Percentiles rank a stretch among this genome's conserved stretches.
Conservation (phyloP, 305 asterid species). For the Fraxinus ornus region DNA sequence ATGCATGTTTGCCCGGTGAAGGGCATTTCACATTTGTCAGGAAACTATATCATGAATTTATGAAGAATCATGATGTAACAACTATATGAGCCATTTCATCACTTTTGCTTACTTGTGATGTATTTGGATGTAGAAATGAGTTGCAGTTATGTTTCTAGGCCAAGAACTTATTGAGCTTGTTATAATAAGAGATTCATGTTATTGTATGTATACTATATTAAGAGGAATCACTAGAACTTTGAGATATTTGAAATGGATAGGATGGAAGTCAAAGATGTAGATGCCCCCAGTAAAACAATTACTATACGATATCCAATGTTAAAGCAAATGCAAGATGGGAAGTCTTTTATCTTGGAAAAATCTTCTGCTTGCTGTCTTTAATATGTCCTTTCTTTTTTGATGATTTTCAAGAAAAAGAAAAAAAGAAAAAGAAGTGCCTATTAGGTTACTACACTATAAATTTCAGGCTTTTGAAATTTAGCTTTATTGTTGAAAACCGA, state of each 20-base stretch:
- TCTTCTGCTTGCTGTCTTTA: background rate
- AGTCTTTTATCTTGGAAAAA: background rate
- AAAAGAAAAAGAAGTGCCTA: no score
- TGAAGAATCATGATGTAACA: conserved; percentile 5
- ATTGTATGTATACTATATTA: conserved; percentile 6
- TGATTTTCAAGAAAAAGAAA: no score
- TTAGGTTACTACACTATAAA: background rate
- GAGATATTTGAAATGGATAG: background rate
- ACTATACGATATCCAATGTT: background rate
- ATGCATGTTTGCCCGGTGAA: background rate
- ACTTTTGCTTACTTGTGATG: background rate
- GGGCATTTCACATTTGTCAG: background rate
- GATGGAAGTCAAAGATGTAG: background rate
- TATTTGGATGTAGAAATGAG: background rate
- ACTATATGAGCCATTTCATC: conserved; percentile 8
- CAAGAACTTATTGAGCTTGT: conserved; percentile 3
- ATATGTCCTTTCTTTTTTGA: no score
- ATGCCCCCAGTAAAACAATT: background rate
- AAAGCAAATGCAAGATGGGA: background rate
- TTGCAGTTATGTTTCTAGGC: background rate
- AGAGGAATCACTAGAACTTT: conserved; percentile 1
- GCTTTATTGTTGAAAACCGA: conserved; percentile 1
- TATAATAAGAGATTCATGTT: conserved; percentile 2
- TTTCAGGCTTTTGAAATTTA: background rate
- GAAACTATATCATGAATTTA: background rate